phyloP scores from a whole-genome alignment of 1,284 basidiomycete genomes.

The Cutaneotrichosporon mucoides region DNA sequence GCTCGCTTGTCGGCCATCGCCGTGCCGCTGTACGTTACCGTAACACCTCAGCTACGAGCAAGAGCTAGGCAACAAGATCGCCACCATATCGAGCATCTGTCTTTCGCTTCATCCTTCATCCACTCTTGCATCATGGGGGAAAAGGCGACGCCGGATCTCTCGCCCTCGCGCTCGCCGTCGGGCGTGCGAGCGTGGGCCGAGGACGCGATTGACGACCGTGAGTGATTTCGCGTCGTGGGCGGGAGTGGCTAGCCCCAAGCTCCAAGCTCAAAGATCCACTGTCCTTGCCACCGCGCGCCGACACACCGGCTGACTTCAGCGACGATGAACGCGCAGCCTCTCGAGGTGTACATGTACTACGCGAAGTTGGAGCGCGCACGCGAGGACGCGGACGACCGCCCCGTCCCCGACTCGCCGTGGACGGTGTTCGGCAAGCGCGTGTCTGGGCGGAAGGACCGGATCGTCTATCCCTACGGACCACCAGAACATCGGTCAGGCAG shows the following conservation, averaged over 20 bases:
- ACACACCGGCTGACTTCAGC: constrained; percentile 6
- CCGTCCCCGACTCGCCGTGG: constrained; percentile 18
- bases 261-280: too few relatives aligned
- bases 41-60: too few relatives aligned
- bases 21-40: too few relatives aligned
- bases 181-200: constrained; percentile 1
- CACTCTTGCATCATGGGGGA: too few relatives aligned
- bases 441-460: constrained; percentile 2
- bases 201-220: constrained; percentile 15
- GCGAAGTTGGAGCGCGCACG: constrained; percentile 14
- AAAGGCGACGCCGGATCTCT: too few relatives aligned
- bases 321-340: constrained; percentile 14
- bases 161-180: background rate
- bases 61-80: too few relatives aligned
- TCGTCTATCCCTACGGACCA: constrained; percentile 3
- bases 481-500: background rate
- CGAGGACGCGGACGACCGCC: constrained; percentile 17
- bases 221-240: background rate
- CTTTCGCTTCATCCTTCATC: too few relatives aligned
- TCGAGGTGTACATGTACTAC: constrained; percentile 22
- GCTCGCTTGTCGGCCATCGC: too few relatives aligned
- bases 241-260: too few relatives aligned
- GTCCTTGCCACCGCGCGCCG: too few relatives aligned
- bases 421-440: constrained; percentile 9
- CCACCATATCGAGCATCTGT: too few relatives aligned